Evolutionary conservation across 2,329 filamentous ascomycete species (phyloP).

Genomic region (Monosporascus sp.): DNA sequence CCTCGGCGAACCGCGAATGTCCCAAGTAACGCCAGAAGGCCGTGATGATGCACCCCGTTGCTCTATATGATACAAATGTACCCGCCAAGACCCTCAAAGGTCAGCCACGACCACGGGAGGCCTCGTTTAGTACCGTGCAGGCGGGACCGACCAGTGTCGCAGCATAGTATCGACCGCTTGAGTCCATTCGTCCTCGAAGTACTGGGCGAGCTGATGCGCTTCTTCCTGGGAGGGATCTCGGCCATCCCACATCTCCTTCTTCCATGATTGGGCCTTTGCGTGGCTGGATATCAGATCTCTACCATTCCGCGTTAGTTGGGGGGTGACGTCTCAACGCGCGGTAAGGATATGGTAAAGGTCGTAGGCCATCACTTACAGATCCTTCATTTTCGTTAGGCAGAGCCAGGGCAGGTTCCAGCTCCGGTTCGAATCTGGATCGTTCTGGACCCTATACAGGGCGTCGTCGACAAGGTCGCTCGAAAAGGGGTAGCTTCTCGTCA

Average conservation of each 20-base stretch:
- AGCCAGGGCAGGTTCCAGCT: conserved; percentile 78
- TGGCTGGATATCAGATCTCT: conserved; percentile 58
- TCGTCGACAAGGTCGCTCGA: conserved; percentile 60
- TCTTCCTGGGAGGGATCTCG: conserved; percentile 51
- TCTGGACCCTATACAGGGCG: conserved; percentile 58
- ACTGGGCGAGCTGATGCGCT: conserved; percentile 53
- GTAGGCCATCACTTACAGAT: conserved; percentile 48
- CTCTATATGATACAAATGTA: not conserved
- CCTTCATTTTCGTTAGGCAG: conserved; percentile 60
- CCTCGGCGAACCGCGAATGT: not conserved
- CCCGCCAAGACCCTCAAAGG: not conserved
- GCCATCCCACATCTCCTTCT: conserved; percentile 67
- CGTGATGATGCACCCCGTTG: not conserved
- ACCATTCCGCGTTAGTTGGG: not conserved
- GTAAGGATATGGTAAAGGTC: not conserved
- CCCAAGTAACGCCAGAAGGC: not conserved
- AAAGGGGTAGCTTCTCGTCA: conserved; percentile 65
- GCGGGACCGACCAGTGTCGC: conserved; percentile 60
- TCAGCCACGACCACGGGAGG: not conserved
- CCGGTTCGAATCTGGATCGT: conserved; percentile 60
- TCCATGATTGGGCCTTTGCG: conserved; percentile 55
- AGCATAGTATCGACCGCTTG: conserved; percentile 61
- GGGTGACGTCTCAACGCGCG: not conserved
- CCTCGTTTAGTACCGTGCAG: conserved; percentile 44
- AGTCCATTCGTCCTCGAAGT: conserved; percentile 64